These are phyloP conservation scores for Pythium folliculosum DNA, from an alignment of 352 stramenopile species.

Conservation along the genomic window DNA sequence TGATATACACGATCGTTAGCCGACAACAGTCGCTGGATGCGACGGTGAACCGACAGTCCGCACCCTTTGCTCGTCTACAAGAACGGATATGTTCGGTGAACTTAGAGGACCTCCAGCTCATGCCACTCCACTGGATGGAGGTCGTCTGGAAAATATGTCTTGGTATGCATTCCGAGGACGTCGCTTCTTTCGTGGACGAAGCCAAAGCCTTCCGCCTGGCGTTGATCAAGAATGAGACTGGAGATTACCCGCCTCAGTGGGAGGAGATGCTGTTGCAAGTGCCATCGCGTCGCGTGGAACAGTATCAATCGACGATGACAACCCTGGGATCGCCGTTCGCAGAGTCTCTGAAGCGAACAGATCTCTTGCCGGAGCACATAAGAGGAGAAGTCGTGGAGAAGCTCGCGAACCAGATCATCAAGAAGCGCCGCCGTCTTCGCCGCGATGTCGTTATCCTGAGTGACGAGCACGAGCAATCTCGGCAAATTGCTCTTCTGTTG, in stretches of 20 bases:
- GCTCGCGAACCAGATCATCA: not conserved
- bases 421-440: conserved; percentile 15
- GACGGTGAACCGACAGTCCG: not conserved
- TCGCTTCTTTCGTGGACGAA: conserved; percentile 40
- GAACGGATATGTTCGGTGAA: conserved; percentile 32
- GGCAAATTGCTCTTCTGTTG: conserved; percentile 52
- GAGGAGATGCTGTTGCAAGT: conserved; percentile 7
- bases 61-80: conserved; percentile 9
- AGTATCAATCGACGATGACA: conserved; percentile 10
- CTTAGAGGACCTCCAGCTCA: conserved; percentile 43
- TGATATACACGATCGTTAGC: conserved; percentile 30
- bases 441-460: conserved; percentile 16
- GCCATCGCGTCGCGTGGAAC: conserved; percentile 11
- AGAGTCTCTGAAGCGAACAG: conserved; percentile 9
- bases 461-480: conserved; percentile 41
- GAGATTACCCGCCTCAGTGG: not conserved
- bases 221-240: not conserved
- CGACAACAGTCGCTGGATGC: conserved; percentile 36
- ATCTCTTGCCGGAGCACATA: conserved; percentile 1
- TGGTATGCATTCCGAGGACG: conserved; percentile 40
- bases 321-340: conserved; percentile 6
- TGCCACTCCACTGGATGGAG: conserved; percentile 61
- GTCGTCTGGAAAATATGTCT: conserved; percentile 57
- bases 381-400: conserved; percentile 3
- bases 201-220: conserved; percentile 8